Evolutionary conservation across 179 eudicot genomes (phyloP), one percentile per base, ranked within the genome.

Genomic region (Drosera spatulata): DNA sequence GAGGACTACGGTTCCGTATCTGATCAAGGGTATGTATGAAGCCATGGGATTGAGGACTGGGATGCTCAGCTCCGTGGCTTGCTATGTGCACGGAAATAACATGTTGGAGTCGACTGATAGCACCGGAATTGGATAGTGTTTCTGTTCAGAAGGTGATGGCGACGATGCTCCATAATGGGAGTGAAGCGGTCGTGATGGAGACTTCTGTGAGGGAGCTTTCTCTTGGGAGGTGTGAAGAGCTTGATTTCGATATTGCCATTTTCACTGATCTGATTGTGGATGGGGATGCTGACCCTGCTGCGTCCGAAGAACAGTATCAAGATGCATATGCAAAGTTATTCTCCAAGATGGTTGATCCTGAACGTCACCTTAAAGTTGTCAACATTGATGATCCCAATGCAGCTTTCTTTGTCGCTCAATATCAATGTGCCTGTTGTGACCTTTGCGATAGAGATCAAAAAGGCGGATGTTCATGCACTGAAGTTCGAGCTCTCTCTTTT

Each of bases 11-110:
- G 77, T 88, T 0, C 64, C 84, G 7, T 85, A 72, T 67, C 68
- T 93, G 76, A 63, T 93, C 0, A 93, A 85, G 75, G 80, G 79
- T 11, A 72, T 93, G 85, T 93, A 93, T 61, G 99, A 85, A 58
- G 93, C 97, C 0, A 89, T 89, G 99, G 99, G 99, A 55, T 75
- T 93, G 77, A 84, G 97, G 57, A 89, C 97, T 2, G 99, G 99
- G 61, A 69, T 93, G 88, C 69, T 93, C 76, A 89, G 86, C 70
- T 79, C 90, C 2, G 99, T 93, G 11, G 95, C 74, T 0, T 68
- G 81, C 61, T 93, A 79, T 69, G 70, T 93, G 44, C 90, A 93
- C 62, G 97, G 99, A 52, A 91, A 90, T 69, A 89, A 82, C 68
- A 81, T 75, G 66, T 73, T 93, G 82, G 97, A 93, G 4, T 61